Evolutionary conservation across 345 rosid species (phyloP), one percentile per base, ranked within the genome.

Genomic region (Gossypium rotundifolium): DNA sequence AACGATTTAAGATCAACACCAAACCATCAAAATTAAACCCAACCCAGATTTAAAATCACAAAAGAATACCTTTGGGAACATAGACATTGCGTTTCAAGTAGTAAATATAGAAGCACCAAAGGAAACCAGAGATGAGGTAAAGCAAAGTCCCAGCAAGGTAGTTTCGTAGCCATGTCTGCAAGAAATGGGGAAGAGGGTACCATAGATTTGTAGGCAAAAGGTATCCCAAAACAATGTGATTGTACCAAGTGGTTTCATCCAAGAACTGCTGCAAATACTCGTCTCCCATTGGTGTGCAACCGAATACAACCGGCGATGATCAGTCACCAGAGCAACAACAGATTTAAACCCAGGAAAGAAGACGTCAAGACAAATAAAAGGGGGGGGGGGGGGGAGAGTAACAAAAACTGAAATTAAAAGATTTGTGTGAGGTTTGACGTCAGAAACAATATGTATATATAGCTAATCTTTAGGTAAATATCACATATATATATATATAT

Each of bases 161-260:
- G 85, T 93, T 96, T 1, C 99, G 87, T 16, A 93, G 90, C 99
- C 99, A 96, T 3, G 95, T 90, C 85, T 91, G 98, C 44, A 85
- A 57, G 44, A 87, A 70, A 68, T 86, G 96, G 1, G 98, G 97
- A 44, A 93, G 85, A 0, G 89, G 75, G 44, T 72, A 74, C 97
- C 97, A 96, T 65, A 79, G 76, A n/a, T 49, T 38, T 48, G 82
- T 72, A n/a, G 96, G 96, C 65, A 91, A 65, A 46, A 91, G 86
- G 62, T 74, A 77, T 1, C 84, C 84, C 70, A 95, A 79, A 29
- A 93, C 96, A 74, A 93, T 82, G 82, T 83, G 79, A 80, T 95
- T 95, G 80, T 84, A 95, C 52, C 88, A 66, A 8, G 86, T 70
- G 3, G 97, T 88, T 71, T 91, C 97, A 17, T 82, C 82, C 8